Evolutionary conservation across 1,284 basidiomycete genomes (phyloP), one percentile per base, ranked within the genome.

Genomic region (Heterobasidion irregulare): DNA sequence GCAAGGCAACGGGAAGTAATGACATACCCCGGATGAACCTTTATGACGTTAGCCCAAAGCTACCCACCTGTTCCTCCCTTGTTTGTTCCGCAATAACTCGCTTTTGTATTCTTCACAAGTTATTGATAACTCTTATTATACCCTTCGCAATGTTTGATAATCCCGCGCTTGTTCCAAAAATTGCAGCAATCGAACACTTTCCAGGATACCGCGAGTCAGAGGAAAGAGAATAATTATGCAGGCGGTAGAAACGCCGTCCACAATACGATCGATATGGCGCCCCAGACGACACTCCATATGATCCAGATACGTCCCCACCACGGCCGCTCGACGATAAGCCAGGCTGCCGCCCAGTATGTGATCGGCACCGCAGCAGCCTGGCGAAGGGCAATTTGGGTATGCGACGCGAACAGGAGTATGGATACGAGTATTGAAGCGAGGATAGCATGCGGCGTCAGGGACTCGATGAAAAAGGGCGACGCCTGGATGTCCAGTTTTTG

Each of bases 241-340:
- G 96, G 96, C 0, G 96, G 95, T 48, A 96, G 79, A 66, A 95
- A 96, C 1, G 83, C 82, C 1, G 77, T 79, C 92, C 94, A 98
- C 2, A 96, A 73, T 6, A 94, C 78, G n/a, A 86, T 69, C 5
- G 84, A 86, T 5, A 86, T 65, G 0, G 75, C 38, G 2, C 86
- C 84, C 92, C 94, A 98, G 0, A 88, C 59, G 0, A 87, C 66
- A 50, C 83, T 84, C 86, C 93, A 97, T 8, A 66, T 67, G 6
- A 92, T 69, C 83, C 89, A 92, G 50, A 65, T 66, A 57, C 62
- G 69, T 3, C 81, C 82, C 64, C 68, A 69, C n/a, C 57, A 59
- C 5, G 75, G 75, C 44, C 72, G 64, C 58, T 75, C 70, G 18
- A 83, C 61, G 36, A 87, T 64, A 36, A 94, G 69, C 68, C 76